Conservation (phyloP, 768 basidiomycete species). For the Hypholoma sublateritium region DNA sequence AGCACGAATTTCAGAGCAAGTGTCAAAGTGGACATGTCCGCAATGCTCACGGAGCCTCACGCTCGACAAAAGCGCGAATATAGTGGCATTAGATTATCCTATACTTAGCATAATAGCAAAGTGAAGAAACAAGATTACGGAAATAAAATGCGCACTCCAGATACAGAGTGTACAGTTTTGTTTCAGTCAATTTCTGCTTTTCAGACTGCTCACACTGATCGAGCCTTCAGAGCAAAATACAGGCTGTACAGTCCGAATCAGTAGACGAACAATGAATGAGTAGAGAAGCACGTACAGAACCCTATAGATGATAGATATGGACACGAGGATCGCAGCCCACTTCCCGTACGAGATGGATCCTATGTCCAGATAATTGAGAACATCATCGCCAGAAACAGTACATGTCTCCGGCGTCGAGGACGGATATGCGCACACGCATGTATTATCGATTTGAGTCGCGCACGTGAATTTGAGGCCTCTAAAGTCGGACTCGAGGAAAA, state of each 20-base stretch:
- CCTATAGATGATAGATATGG: constrained; percentile 46
- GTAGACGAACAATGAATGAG: background rate
- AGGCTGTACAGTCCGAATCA: constrained; percentile 10
- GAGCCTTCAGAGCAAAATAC: constrained; percentile 15
- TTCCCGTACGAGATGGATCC: constrained; percentile 40
- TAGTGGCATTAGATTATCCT: no score
- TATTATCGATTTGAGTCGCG: constrained; percentile 28
- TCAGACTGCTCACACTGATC: constrained; percentile 8
- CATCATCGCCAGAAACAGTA: constrained; percentile 49
- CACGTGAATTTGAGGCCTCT: constrained; percentile 46
- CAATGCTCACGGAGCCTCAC: no score
- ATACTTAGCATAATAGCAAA: no score
- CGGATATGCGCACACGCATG: constrained; percentile 51
- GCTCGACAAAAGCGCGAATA: no score
- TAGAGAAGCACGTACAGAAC: constrained; percentile 30
- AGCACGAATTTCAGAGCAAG: no score
- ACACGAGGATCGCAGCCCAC: constrained; percentile 44
- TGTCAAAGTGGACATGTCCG: no score
- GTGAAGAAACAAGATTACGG: no score
- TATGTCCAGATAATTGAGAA: constrained; percentile 48
- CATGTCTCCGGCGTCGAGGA: constrained; percentile 43
- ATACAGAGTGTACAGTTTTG: no score
- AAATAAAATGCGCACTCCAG: no score
- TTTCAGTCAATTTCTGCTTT: no score
- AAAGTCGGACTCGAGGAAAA: constrained; percentile 44